Evolutionary conservation across 441 rosid genomes (phyloP).

Genomic region (Adansonia rubrostipa): DNA sequence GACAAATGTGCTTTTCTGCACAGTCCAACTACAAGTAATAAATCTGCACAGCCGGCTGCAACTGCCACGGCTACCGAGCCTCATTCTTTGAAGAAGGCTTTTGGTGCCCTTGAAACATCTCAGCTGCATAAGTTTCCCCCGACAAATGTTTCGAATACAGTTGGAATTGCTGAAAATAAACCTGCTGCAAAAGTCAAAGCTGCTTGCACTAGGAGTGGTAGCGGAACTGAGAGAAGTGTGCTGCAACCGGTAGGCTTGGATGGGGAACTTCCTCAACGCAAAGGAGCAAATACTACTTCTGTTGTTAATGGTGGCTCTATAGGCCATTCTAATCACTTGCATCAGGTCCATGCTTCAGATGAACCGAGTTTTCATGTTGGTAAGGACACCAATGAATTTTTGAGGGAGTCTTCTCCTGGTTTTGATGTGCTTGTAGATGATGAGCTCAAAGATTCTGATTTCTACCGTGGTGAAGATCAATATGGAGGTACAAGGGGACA

Average conservation of each 20-base stretch:
- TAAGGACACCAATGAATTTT: constrained; percentile 69
- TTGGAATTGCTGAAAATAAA: constrained; percentile 41
- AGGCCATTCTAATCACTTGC: constrained; percentile 47
- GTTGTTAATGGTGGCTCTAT: constrained; percentile 44
- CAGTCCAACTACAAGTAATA: constrained; percentile 51
- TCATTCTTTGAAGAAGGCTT: constrained; percentile 43
- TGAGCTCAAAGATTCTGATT: constrained; percentile 69
- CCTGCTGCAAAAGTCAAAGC: constrained; percentile 40
- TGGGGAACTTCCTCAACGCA: constrained; percentile 50
- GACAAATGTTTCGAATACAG: constrained; percentile 37
- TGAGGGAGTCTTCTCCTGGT: constrained; percentile 94
- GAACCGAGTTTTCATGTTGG: constrained; percentile 57
- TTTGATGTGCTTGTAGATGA: constrained; percentile 96
- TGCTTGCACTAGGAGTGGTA: constrained; percentile 39
- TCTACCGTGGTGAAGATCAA: constrained; percentile 71
- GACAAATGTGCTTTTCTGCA: constrained; percentile 86
- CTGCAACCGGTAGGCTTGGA: constrained; percentile 40
- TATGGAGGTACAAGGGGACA: constrained; percentile 58
- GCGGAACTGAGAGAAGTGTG: constrained; percentile 41
- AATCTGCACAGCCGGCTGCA: constrained; percentile 41
- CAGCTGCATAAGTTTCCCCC: constrained; percentile 45
- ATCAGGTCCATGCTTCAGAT: constrained; percentile 53
- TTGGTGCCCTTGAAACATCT: constrained; percentile 43
- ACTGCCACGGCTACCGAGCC: constrained; percentile 42
- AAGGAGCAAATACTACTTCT: constrained; percentile 37